Evolutionary conservation across 129 eudicot species (phyloP), one percentile per base, ranked within the genome.

Genomic region (Glebionis coronaria): DNA sequence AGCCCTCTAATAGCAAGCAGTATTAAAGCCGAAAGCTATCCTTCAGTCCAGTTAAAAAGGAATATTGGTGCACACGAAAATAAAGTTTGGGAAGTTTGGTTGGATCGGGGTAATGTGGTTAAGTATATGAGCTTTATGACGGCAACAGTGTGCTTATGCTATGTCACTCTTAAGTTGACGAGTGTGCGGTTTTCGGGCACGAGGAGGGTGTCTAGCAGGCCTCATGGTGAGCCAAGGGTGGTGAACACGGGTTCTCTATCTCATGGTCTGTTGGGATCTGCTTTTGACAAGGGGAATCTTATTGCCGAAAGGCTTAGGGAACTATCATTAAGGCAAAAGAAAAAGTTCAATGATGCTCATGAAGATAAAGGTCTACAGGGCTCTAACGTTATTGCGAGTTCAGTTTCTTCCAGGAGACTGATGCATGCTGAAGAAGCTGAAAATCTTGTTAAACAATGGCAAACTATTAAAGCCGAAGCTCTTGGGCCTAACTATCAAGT

Each of bases 391-490:
- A 60, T 60, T 56, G 69, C 73, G 15, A 77, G 79, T 50, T 65
- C 71, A 2, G 60, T 79, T 54, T 81, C 91, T 47, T 76, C 84
- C 60, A 82, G 73, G 69, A 78, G 69, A 46, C 71, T 82, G 25
- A 88, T 93, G 98, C 74, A 77, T 63, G 61, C 81, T 12, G 92
- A 93, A 73, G 98, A 93, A 76, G 98, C 98, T 77, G 98, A 88
- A 86, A 58, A 72, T 46, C 97, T 93, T 72, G 97, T 93, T 56
- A 93, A 87, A 82, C 79, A 78, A 79, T 93, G 98, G 98, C 98
- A 93, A 66, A 75, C 58, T 63, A 68, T 80, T 63, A 93, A 93
- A 78, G 98, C 97, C 1, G 97, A 84, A 76, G 97, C 95, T 64
- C 98, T 93, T 67, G 98, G 98, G 60, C 91, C 95, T 40, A 76